A percentile compares a stretch with the other conserved stretches of the same genome.
Evolutionary conservation across 345 rosid species (phyloP).

Genomic region (Ceriops zippeliana): DNA sequence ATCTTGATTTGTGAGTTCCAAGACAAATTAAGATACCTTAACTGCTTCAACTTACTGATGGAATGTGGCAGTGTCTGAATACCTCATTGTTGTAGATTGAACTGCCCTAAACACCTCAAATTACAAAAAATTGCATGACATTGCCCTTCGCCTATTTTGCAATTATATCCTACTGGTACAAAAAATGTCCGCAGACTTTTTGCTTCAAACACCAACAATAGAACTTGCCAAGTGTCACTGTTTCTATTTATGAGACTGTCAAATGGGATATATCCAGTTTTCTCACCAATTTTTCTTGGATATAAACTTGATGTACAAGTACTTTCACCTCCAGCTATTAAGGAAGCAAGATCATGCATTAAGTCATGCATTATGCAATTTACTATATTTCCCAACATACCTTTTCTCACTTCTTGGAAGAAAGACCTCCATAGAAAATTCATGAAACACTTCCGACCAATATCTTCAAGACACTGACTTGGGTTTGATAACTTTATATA

Average conservation of each 20-base stretch:
- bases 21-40: slow-evolving; percentile 22
- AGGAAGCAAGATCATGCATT: slow-evolving; percentile 22
- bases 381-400: no score
- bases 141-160: no score
- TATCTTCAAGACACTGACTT: no score
- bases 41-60: slow-evolving; percentile 17
- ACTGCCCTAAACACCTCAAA: not conserved
- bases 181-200: slow-evolving; percentile 14
- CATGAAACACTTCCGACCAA: no score
- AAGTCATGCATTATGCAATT: not conserved
- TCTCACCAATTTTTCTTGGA: fast-evolving
- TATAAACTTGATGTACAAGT: fast-evolving
- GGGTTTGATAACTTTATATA: no score
- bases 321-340: not conserved
- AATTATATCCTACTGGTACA: not conserved
- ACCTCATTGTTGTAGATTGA: no score
- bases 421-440: no score
- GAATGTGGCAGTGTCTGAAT: slow-evolving; percentile 15
- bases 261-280: slow-evolving; percentile 4
- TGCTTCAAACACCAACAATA: not conserved
- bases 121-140: no score
- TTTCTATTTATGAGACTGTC: no score
- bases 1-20: no score
- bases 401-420: no score
- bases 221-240: not conserved